These are phyloP conservation scores for Exophiala calicioides DNA, from an alignment of 2,329 filamentous ascomycete species.

Conservation along the genomic window DNA sequence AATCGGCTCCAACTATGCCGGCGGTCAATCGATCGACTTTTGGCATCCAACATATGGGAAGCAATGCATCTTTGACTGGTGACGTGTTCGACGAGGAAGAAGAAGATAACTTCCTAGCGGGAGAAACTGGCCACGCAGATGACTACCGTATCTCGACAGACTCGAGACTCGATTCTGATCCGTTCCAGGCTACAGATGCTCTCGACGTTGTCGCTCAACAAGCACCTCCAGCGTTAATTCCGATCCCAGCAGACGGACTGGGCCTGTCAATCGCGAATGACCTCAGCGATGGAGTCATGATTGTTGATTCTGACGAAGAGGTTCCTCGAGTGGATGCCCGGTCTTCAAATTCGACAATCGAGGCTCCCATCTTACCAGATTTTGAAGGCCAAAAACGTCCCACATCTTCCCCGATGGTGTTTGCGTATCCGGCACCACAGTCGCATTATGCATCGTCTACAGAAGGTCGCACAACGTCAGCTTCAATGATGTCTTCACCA, in stretches of 20 bases:
- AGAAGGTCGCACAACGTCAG: slow-evolving; percentile 39
- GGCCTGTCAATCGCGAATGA: slow-evolving; percentile 22
- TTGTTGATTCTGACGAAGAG: slow-evolving; percentile 30
- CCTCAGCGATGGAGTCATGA: slow-evolving; percentile 27
- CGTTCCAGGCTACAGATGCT: slow-evolving; percentile 9
- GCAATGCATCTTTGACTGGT: slow-evolving; percentile 41
- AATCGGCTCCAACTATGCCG: slow-evolving; percentile 53
- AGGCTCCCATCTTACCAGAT: slow-evolving; percentile 24
- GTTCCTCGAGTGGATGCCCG: slow-evolving; percentile 18
- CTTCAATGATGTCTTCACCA: slow-evolving; percentile 49
- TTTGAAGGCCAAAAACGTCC: slow-evolving; percentile 41
- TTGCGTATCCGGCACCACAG: slow-evolving; percentile 41
- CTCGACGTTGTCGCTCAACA: neutral
- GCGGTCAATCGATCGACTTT: slow-evolving; percentile 48
- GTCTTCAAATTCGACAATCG: slow-evolving; percentile 33
- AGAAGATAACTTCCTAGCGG: slow-evolving; percentile 50
- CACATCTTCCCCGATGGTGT: slow-evolving; percentile 44
- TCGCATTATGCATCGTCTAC: slow-evolving; percentile 41
- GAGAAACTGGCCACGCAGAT: slow-evolving; percentile 12
- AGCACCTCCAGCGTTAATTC: slow-evolving; percentile 22
- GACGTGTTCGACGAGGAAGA: slow-evolving; percentile 55
- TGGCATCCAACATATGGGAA: slow-evolving; percentile 40
- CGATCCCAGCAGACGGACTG: slow-evolving; percentile 25
- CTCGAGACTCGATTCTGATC: too few species aligned
- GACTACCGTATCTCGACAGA: neutral